These are phyloP conservation scores for Ceriops zippeliana DNA, from an alignment of 345 rosid species.

Conservation along the genomic window DNA sequence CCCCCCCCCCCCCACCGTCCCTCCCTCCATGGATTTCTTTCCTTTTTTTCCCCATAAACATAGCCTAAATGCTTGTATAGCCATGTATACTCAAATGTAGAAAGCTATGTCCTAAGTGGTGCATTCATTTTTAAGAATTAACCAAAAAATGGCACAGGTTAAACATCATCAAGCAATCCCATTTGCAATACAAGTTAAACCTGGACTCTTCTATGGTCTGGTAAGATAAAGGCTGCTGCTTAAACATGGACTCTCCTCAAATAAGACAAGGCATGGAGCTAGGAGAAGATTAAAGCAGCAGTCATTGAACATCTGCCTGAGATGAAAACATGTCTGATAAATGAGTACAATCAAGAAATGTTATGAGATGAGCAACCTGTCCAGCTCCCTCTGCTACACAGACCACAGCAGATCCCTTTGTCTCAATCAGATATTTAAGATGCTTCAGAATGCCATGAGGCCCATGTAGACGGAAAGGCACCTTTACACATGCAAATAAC, in stretches of 20 bases:
- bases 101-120: too few species aligned
- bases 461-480: constrained; percentile 80
- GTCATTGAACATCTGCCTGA: background rate
- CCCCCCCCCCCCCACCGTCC: too few species aligned
- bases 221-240: background rate
- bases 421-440: constrained; percentile 83
- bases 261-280: background rate
- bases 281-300: background rate
- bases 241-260: background rate
- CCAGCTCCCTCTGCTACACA: constrained; percentile 99
- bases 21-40: too few species aligned
- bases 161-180: background rate
- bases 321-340: background rate
- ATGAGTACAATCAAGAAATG: background rate
- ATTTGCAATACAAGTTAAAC: background rate
- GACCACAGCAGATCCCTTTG: constrained; percentile 94
- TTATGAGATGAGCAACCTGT: constrained; percentile 47
- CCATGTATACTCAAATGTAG: too few species aligned
- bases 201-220: background rate
- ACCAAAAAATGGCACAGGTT: background rate
- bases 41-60: too few species aligned
- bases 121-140: background rate
- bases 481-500: constrained; percentile 38
- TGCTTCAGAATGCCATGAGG: constrained; percentile 88
- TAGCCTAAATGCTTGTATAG: too few species aligned